These are phyloP conservation scores for Ceratocystis colombiana DNA, from an alignment of 2,329 filamentous ascomycete genomes.

Conservation along the genomic window DNA sequence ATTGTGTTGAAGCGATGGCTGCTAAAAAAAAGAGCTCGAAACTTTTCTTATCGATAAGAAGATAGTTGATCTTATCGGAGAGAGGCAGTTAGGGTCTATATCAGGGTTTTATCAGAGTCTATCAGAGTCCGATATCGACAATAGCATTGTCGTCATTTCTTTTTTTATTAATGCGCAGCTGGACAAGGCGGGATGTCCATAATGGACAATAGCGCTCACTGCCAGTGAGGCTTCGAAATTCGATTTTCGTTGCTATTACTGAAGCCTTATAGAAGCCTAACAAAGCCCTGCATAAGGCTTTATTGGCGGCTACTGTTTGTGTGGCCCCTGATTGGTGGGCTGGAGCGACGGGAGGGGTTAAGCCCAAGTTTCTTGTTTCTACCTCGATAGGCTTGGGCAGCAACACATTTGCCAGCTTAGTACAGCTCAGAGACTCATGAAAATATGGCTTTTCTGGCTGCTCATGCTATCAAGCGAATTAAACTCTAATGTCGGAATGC, in stretches of 20 bases:
- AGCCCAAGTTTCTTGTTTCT: no score
- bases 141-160: not conserved
- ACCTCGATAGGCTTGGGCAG: no score
- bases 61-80: no score
- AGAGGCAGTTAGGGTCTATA: not conserved
- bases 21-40: not conserved
- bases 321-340: not conserved
- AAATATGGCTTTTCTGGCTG: no score
- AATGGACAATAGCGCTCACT: not conserved
- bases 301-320: not conserved
- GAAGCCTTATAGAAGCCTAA: not conserved
- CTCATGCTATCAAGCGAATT: no score
- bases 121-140: not conserved
- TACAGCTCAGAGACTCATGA: no score
- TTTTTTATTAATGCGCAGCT: not conserved
- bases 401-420: no score
- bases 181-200: not conserved
- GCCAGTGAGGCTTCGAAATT: no score
- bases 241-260: no score
- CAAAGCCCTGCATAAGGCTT: not conserved
- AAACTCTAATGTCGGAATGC: no score
- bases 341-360: not conserved
- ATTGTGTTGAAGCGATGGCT: not conserved
- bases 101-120: not conserved
- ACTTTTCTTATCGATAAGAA: conserved; percentile 16